A percentile compares a stretch with the other conserved stretches of the same genome.
Evolutionary conservation across 2,329 filamentous ascomycete species (phyloP).

Genomic region (Parascedosporium putredinis): DNA sequence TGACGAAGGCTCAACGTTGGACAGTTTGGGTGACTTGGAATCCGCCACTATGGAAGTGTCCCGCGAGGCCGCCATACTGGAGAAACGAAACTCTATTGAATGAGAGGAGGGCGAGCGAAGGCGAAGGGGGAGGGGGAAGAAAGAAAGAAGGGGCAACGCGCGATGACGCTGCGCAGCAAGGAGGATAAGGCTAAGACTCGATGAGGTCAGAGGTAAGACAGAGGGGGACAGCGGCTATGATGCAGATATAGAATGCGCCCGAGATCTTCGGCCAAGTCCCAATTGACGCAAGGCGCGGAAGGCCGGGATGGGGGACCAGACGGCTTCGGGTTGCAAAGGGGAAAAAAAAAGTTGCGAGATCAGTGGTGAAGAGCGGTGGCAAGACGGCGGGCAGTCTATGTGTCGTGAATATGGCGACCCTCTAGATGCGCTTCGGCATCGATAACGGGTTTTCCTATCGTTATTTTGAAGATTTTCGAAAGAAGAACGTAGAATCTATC

Average conservation of each 20-base stretch:
- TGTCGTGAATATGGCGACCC: background rate
- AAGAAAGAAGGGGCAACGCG: constrained; percentile 15
- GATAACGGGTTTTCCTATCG: background rate
- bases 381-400: background rate
- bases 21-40: constrained; percentile 38
- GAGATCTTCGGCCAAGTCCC: background rate
- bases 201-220: constrained; percentile 29
- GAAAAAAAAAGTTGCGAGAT: no score
- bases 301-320: constrained; percentile 1
- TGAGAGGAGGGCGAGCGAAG: constrained; percentile 9
- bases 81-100: constrained; percentile 36
- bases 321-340: background rate
- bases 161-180: constrained; percentile 2
- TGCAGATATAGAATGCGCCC: constrained; percentile 5
- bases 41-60: constrained; percentile 28
- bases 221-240: background rate
- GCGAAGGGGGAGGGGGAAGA: constrained; percentile 13
- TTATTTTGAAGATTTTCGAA: background rate
- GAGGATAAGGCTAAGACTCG: constrained; percentile 15
- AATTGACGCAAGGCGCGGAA: constrained; percentile 3
- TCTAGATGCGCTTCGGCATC: constrained; percentile 1
- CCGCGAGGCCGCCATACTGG: constrained; percentile 38
- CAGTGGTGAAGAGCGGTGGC: background rate
- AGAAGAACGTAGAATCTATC: constrained; percentile 2
- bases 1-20: constrained; percentile 28